Conservation (phyloP, 768 basidiomycete species). For the Bullera alba region DNA sequence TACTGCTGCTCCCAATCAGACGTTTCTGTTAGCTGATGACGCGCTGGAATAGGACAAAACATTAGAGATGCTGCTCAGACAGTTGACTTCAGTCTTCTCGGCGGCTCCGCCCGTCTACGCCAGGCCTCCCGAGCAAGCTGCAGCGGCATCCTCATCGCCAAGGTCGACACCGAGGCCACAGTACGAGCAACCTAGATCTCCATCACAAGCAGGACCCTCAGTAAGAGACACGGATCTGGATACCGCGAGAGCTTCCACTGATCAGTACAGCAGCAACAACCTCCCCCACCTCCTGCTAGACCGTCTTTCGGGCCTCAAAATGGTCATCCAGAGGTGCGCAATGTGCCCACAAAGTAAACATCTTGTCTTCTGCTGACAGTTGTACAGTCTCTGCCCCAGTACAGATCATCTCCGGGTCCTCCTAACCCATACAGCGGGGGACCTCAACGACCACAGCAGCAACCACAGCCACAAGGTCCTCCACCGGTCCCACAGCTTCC, state of each 20-base stretch:
- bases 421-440: constrained; percentile 29
- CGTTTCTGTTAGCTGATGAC: too few species aligned
- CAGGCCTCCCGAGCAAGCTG: constrained; percentile 52
- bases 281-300: constrained; percentile 16
- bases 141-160: constrained; percentile 11
- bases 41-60: constrained; percentile 71
- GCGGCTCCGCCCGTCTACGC: constrained; percentile 82
- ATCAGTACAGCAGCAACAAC: constrained; percentile 14
- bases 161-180: constrained; percentile 5
- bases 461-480: constrained; percentile 9
- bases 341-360: not conserved
- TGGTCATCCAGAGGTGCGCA: constrained; percentile 11
- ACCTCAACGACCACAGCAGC: constrained; percentile 16
- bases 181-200: not conserved
- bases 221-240: not conserved
- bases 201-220: constrained; percentile 6
- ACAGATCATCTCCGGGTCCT: constrained; percentile 40
- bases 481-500: not conserved
- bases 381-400: constrained; percentile 29
- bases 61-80: constrained; percentile 64
- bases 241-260: too few species aligned
- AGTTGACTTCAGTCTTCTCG: constrained; percentile 76
- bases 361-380: not conserved
- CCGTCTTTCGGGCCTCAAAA: constrained; percentile 9
- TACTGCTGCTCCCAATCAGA: too few species aligned